These are phyloP conservation scores for Phytophthora citricola DNA, from an alignment of 352 stramenopile genomes.

Conservation along the genomic window DNA sequence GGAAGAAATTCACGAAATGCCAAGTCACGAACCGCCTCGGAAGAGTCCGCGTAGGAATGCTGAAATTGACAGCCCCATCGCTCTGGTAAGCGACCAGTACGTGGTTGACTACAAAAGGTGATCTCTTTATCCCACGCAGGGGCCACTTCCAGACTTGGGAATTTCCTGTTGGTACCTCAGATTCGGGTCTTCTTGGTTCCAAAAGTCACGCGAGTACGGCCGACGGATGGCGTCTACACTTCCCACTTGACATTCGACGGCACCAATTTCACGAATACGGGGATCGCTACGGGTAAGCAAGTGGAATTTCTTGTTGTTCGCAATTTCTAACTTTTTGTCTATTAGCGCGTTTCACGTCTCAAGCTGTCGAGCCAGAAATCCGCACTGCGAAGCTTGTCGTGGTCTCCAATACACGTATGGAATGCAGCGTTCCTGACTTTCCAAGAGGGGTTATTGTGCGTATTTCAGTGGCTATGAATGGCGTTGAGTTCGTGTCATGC, in stretches of 20 bases:
- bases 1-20: slow-evolving; percentile 19
- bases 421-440: slow-evolving; percentile 70
- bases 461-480: slow-evolving; percentile 68
- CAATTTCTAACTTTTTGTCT: slow-evolving; percentile 4
- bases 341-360: slow-evolving; percentile 54
- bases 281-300: slow-evolving; percentile 52
- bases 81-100: slow-evolving; percentile 30
- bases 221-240: slow-evolving; percentile 70
- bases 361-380: slow-evolving; percentile 38
- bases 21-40: not conserved
- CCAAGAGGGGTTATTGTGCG: slow-evolving; percentile 54
- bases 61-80: slow-evolving; percentile 14
- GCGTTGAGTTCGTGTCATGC: slow-evolving; percentile 64
- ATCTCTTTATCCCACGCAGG: slow-evolving; percentile 9
- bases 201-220: slow-evolving; percentile 47
- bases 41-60: slow-evolving; percentile 13
- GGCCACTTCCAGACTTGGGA: not conserved
- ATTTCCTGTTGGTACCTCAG: slow-evolving; percentile 37
- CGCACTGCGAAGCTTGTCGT: slow-evolving; percentile 45
- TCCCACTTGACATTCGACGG: slow-evolving; percentile 63
- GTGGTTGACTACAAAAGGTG: slow-evolving; percentile 31
- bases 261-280: slow-evolving; percentile 59
- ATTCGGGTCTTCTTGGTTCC: slow-evolving; percentile 59
- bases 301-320: not conserved
- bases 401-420: slow-evolving; percentile 54